phyloP scores from a whole-genome alignment of 2,329 filamentous ascomycete species.

The Cytospora schulzeri region DNA sequence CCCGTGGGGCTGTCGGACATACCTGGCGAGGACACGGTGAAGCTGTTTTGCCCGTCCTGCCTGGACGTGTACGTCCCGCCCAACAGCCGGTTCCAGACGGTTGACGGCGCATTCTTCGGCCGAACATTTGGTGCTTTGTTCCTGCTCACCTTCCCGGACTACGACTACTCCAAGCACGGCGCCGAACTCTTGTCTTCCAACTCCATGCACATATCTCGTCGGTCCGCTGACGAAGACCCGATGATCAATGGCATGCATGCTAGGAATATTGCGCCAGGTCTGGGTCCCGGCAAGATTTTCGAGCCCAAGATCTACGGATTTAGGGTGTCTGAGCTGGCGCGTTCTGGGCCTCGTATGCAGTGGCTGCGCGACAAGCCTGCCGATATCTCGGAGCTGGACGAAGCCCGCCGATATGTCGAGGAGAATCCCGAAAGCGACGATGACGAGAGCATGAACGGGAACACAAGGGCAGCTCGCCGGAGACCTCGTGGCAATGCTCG shows the following conservation, averaged over 20 bases:
- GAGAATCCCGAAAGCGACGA: conserved; percentile 61
- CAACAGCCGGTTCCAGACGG: conserved; percentile 95
- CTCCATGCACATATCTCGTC: conserved; percentile 35
- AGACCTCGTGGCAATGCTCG: conserved; percentile 47
- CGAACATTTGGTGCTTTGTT: conserved; percentile 97
- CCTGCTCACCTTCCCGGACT: conserved; percentile 97
- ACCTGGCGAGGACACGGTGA: conserved; percentile 95
- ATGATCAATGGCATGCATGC: conserved; percentile 85
- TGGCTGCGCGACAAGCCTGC: conserved; percentile 87
- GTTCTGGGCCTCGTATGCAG: conserved; percentile 92
- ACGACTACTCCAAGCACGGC: conserved; percentile 78
- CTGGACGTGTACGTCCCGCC: conserved; percentile 96
- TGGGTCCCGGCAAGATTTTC: conserved; percentile 83
- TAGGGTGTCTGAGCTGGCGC: conserved; percentile 85
- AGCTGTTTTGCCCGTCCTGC: conserved; percentile 96
- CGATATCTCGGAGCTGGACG: conserved; percentile 82
- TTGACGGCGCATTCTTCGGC: conserved; percentile 97
- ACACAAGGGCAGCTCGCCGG: conserved; percentile 46
- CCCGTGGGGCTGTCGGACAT: conserved; percentile 94
- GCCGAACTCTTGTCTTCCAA: conserved; percentile 55
- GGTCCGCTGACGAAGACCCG: conserved; percentile 44
- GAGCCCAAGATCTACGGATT: conserved; percentile 97
- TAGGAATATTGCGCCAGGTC: conserved; percentile 83
- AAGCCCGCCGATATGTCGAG: conserved; percentile 60
- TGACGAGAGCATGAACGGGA: conserved; percentile 51